Conservation (phyloP, 306 rosid species). For the Neltuma alba region DNA sequence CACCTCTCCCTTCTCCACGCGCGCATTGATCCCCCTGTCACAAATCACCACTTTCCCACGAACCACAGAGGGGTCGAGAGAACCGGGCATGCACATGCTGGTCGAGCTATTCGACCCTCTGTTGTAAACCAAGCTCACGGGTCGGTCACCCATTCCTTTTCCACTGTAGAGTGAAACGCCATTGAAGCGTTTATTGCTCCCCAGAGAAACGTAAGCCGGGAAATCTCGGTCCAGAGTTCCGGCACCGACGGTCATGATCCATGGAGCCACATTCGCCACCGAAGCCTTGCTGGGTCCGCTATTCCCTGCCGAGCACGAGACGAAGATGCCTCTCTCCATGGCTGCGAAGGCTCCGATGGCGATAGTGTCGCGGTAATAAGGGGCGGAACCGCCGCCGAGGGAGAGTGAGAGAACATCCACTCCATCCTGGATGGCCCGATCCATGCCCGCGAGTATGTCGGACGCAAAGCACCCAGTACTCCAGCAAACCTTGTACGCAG, state of each 20-base stretch:
- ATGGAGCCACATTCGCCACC: slow-evolving; percentile 85
- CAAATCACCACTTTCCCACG: slow-evolving; percentile 91
- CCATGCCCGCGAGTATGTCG: slow-evolving; percentile 83
- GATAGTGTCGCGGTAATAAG: slow-evolving; percentile 68
- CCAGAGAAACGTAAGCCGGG: slow-evolving; percentile 71
- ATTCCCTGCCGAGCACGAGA: slow-evolving; percentile 93
- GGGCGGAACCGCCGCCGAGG: slow-evolving; percentile 82
- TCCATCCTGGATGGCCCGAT: slow-evolving; percentile 71
- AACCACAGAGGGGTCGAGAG: slow-evolving; percentile 61
- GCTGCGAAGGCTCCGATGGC: slow-evolving; percentile 86
- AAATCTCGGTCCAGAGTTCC: slow-evolving; percentile 91
- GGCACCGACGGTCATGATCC: slow-evolving; percentile 98
- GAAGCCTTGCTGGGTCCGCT: slow-evolving; percentile 83
- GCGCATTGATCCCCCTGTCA: slow-evolving; percentile 78
- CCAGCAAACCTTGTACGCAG: slow-evolving; percentile 83
- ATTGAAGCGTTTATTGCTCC: slow-evolving; percentile 47
- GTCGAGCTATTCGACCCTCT: slow-evolving; percentile 59
- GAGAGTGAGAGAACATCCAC: slow-evolving; percentile 84
- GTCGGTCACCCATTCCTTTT: slow-evolving; percentile 67
- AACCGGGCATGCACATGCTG: slow-evolving; percentile 72
- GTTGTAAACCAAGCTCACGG: slow-evolving; percentile 62
- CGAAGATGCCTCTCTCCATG: slow-evolving; percentile 69
- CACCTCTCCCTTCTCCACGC: slow-evolving; percentile 88
- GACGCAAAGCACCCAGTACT: slow-evolving; percentile 75
- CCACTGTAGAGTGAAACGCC: slow-evolving; percentile 95